These are phyloP conservation scores for Lichtheimia ornata DNA, from an alignment of 371 early-diverging fungal genomes.

Conservation along the genomic window DNA sequence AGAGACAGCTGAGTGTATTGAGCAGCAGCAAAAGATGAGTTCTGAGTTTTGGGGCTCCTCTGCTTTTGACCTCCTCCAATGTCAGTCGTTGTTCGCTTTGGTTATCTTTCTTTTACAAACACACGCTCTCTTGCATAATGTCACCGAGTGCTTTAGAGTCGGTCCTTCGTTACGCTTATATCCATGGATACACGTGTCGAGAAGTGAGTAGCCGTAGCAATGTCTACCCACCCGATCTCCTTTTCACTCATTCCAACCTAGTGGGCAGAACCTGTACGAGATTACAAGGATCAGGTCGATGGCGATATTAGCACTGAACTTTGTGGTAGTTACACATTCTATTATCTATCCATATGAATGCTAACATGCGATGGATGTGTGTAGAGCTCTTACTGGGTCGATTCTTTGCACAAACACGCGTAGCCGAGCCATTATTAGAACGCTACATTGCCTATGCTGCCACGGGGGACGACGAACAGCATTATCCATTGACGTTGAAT, in stretches of 20 bases:
- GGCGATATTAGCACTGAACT: conserved; percentile 18
- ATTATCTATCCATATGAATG: neutral
- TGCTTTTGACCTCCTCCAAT: neutral
- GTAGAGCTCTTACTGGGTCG: conserved; percentile 38
- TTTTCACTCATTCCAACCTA: conserved; percentile 1
- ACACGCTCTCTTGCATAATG: conserved; percentile 5
- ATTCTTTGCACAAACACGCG: conserved; percentile 31
- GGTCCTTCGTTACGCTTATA: conserved; percentile 18
- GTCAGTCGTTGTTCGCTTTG: conserved; percentile 1
- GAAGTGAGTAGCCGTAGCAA: conserved; percentile 6
- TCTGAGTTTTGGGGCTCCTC: neutral
- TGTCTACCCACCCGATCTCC: neutral
- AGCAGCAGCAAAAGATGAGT: neutral
- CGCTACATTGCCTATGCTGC: conserved; percentile 36
- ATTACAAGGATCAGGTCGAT: conserved; percentile 30
- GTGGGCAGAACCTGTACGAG: conserved; percentile 44
- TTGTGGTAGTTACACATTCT: conserved; percentile 25
- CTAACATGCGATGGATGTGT: neutral
- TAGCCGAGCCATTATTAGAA: conserved; percentile 35
- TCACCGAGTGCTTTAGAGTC: conserved; percentile 14
- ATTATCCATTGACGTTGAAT: conserved; percentile 1
- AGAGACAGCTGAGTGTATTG: neutral
- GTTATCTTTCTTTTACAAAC: neutral
- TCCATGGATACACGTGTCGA: conserved; percentile 14
- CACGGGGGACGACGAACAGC: conserved; percentile 20